Percentiles rank a stretch among this genome's conserved stretches.
Evolutionary conservation across 495 filamentous ascomycete genomes (phyloP).

Genomic region (Tetracladium setigerum): DNA sequence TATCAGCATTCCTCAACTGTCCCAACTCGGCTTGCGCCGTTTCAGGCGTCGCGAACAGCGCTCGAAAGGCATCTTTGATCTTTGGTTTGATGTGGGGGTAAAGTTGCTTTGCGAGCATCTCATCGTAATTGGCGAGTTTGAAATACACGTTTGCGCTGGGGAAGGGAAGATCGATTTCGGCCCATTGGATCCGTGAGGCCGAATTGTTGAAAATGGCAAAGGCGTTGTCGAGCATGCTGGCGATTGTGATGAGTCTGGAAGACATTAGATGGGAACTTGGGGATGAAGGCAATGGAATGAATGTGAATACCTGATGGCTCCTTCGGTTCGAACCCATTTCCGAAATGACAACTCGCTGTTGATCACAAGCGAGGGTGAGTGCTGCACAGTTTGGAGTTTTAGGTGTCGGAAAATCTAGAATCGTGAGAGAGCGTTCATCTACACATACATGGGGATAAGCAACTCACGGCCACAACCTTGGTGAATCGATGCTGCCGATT

Average conservation of each 20-base stretch:
- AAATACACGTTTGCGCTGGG: constrained; percentile 16
- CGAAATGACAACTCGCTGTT: constrained; percentile 13
- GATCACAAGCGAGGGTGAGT: constrained; percentile 8
- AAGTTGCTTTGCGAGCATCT: not conserved
- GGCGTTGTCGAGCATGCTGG: constrained; percentile 18
- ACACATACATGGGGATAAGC: not conserved
- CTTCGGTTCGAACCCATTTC: constrained; percentile 16
- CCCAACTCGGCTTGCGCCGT: not conserved
- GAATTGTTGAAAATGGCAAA: constrained; percentile 25
- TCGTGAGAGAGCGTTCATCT: not conserved
- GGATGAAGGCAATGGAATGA: not conserved
- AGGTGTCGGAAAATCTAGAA: constrained; percentile 17
- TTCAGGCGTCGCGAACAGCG: constrained; percentile 7
- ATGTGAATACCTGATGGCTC: constrained; percentile 10
- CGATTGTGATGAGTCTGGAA: constrained; percentile 5
- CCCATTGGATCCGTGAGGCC: constrained; percentile 18
- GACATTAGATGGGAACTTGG: not conserved
- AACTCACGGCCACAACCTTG: constrained; percentile 17
- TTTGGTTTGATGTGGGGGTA: constrained; percentile 11
- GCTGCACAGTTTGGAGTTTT: constrained; percentile 13
- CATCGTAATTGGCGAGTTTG: constrained; percentile 13
- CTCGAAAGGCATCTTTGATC: constrained; percentile 17
- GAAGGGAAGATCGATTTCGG: constrained; percentile 19
- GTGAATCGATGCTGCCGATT: constrained; percentile 19
- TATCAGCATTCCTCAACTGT: constrained; percentile 1